Conservation (phyloP, 495 filamentous ascomycete genomes). For the Penicillium mononematosum region DNA sequence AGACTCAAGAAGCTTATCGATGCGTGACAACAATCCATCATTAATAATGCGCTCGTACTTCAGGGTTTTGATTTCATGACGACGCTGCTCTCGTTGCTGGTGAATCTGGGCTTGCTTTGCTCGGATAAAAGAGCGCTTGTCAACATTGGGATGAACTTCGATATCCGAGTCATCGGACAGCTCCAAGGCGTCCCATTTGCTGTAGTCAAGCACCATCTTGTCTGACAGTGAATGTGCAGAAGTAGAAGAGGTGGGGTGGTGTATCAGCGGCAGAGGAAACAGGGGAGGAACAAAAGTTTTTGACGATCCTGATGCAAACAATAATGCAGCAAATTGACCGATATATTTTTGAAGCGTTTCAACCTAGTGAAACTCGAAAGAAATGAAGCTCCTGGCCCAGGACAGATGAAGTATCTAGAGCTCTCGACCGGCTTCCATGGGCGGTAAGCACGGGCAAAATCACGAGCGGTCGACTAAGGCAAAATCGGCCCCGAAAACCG, state of each 20-base stretch:
- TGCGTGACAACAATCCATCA: constrained; percentile 79
- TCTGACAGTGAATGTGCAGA: constrained; percentile 22
- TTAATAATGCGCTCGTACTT: constrained; percentile 94
- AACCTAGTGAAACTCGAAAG: neutral
- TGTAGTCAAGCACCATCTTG: constrained; percentile 89
- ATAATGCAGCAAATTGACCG: neutral
- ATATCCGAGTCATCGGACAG: constrained; percentile 97
- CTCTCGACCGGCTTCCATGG: constrained; percentile 42
- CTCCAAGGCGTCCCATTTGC: constrained; percentile 95
- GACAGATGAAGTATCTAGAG: constrained; percentile 29
- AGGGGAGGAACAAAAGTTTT: neutral
- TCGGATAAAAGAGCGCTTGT: constrained; percentile 97
- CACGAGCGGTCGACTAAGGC: constrained; percentile 37
- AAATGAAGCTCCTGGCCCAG: constrained; percentile 1
- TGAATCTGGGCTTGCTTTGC: constrained; percentile 98
- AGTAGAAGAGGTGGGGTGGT: constrained; percentile 10
- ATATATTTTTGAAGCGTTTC: neutral
- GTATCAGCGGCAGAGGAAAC: constrained; percentile 19
- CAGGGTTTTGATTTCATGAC: constrained; percentile 82
- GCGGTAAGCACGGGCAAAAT: constrained; percentile 23
- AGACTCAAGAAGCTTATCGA: constrained; percentile 70
- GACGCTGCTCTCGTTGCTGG: constrained; percentile 76
- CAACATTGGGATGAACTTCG: constrained; percentile 98
- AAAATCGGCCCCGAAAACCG: constrained; percentile 27
- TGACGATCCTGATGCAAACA: neutral